These are phyloP conservation scores for Clarireedia hainanense DNA, from an alignment of 2,329 filamentous ascomycete genomes.

Conservation along the genomic window DNA sequence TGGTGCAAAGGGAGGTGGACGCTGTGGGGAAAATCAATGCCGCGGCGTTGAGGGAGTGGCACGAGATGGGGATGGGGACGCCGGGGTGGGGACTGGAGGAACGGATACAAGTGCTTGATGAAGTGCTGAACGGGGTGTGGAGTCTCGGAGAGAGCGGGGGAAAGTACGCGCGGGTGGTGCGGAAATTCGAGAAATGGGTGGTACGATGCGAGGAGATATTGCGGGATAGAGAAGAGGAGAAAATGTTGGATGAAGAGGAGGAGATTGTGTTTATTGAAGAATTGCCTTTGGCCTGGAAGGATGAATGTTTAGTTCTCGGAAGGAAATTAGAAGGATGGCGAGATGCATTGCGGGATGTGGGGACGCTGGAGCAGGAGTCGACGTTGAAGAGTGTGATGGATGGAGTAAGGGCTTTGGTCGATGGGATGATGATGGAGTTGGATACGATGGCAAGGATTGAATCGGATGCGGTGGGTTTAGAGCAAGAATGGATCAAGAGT, in stretches of 20 bases:
- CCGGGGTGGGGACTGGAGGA: constrained; percentile 40
- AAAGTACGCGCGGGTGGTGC: constrained; percentile 46
- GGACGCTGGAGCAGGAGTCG: constrained; percentile 25
- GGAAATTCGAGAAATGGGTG: constrained; percentile 54
- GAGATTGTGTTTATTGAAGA: constrained; percentile 43
- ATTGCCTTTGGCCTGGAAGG: constrained; percentile 50
- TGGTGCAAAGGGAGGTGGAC: constrained; percentile 31
- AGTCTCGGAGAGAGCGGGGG: constrained; percentile 47
- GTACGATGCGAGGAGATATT: constrained; percentile 40
- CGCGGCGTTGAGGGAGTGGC: constrained; percentile 45
- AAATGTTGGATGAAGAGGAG: constrained; percentile 24
- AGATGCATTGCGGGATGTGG: constrained; percentile 40
- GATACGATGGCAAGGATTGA: constrained; percentile 55
- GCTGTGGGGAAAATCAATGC: constrained; percentile 46
- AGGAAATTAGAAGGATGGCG: constrained; percentile 49
- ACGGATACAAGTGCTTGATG: constrained; percentile 49
- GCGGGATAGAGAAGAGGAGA: constrained; percentile 32
- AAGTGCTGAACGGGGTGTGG: constrained; percentile 50
- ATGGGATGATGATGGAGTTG: constrained; percentile 56
- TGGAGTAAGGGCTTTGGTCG: constrained; percentile 41
- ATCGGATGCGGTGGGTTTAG: constrained; percentile 45
- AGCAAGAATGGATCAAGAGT: constrained; percentile 50
- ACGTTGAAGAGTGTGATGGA: constrained; percentile 42
- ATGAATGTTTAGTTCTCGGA: constrained; percentile 44
- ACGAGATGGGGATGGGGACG: constrained; percentile 19